phyloP scores from a whole-genome alignment of 2,329 filamentous ascomycete genomes.

The Shiraia sp. region DNA sequence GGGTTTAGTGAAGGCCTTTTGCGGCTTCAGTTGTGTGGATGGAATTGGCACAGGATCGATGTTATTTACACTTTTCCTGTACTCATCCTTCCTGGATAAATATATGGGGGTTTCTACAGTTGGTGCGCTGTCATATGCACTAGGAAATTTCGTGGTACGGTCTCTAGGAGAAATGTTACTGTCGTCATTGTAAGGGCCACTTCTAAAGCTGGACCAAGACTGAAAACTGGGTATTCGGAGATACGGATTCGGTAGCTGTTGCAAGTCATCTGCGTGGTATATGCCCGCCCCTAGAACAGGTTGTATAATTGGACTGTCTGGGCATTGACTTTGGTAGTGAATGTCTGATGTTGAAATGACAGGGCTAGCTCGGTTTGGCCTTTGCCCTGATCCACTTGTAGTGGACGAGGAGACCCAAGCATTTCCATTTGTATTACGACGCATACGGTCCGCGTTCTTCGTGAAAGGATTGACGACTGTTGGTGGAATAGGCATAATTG shows the following conservation, averaged over 20 bases:
- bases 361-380: not conserved
- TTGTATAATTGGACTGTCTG: not conserved
- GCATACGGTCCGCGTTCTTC: slow-evolving; percentile 6
- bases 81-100: no score
- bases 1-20: not conserved
- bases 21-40: not conserved
- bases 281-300: slow-evolving; percentile 1
- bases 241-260: not conserved
- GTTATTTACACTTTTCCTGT: no score
- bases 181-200: not conserved
- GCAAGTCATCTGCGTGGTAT: not conserved
- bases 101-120: no score
- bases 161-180: not conserved
- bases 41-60: not conserved
- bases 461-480: slow-evolving; percentile 9
- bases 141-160: no score
- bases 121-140: no score
- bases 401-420: slow-evolving; percentile 3
- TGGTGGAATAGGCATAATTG: slow-evolving; percentile 2
- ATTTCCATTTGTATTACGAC: slow-evolving; percentile 5
- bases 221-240: not conserved
- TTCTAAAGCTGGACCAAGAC: not conserved
- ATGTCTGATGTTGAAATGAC: not conserved
- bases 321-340: not conserved
- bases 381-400: not conserved